These are phyloP conservation scores for Trametes cinnabarina DNA, from an alignment of 768 basidiomycete species.

Conservation along the genomic window DNA sequence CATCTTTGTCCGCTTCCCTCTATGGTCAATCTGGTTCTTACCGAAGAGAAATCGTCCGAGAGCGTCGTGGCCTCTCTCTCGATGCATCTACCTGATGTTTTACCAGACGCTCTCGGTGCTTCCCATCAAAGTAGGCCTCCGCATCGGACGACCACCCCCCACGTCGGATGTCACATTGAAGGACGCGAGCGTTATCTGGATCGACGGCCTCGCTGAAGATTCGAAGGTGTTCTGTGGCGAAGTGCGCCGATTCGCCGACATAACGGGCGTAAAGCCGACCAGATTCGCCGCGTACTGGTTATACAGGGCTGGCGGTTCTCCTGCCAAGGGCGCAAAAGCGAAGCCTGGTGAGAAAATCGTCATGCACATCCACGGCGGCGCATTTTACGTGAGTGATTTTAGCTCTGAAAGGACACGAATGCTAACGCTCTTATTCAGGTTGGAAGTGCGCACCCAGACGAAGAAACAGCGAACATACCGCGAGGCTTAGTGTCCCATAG, in stretches of 20 bases:
- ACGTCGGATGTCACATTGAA: neutral
- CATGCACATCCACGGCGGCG: constrained; percentile 19
- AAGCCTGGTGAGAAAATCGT: constrained; percentile 9
- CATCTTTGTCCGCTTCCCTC: constrained; percentile 8
- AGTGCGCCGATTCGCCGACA: constrained; percentile 11
- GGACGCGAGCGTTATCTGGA: constrained; percentile 30
- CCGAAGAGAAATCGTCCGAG: constrained; percentile 3
- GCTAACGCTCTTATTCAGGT: neutral
- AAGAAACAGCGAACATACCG: neutral
- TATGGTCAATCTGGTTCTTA: constrained; percentile 16
- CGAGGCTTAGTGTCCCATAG: constrained; percentile 17
- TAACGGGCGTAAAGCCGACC: constrained; percentile 12
- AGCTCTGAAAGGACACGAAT: no score
- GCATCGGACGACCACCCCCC: neutral
- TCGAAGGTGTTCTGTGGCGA: constrained; percentile 17
- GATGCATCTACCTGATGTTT: constrained; percentile 5
- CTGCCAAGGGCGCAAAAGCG: neutral
- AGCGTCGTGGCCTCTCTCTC: constrained; percentile 11
- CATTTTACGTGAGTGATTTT: constrained; percentile 3
- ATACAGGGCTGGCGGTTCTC: neutral
- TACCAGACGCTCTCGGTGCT: neutral
- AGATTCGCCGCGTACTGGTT: constrained; percentile 24
- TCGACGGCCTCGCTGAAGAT: constrained; percentile 33
- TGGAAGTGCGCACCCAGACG: constrained; percentile 14
- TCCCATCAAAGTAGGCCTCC: neutral